These are phyloP conservation scores for Aethionema arabicum DNA, from an alignment of 345 rosid species.

Conservation along the genomic window DNA sequence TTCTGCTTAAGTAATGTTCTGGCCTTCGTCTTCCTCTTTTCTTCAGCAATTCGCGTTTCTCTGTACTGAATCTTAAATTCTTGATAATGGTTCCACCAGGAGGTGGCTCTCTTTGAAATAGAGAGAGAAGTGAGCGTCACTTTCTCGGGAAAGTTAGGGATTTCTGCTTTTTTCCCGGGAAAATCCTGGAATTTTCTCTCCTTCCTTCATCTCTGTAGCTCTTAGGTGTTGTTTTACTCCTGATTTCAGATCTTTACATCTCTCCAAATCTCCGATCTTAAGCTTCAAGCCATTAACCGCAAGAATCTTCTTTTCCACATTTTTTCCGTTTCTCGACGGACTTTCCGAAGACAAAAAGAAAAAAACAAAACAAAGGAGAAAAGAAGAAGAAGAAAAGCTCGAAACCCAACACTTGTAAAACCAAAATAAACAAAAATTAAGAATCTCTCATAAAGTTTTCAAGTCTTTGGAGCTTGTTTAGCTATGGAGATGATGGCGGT, in stretches of 20 bases:
- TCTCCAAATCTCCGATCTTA: slow-evolving; percentile 39
- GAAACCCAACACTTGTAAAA: slow-evolving; percentile 11
- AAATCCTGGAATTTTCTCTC: slow-evolving; percentile 6
- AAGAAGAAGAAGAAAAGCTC: slow-evolving; percentile 20
- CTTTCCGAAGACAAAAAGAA: slow-evolving; percentile 43
- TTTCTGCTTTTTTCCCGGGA: background rate
- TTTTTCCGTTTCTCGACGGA: slow-evolving; percentile 43
- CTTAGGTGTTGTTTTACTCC: background rate
- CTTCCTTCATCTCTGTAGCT: slow-evolving; percentile 20
- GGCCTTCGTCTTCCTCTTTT: slow-evolving; percentile 32
- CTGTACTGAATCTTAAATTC: slow-evolving; percentile 29
- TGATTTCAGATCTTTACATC: slow-evolving; percentile 37
- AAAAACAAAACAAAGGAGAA: slow-evolving; percentile 16
- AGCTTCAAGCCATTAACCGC: slow-evolving; percentile 36
- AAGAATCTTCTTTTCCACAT: slow-evolving; percentile 36
- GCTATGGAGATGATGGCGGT: slow-evolving; percentile 81
- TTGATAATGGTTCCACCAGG: slow-evolving; percentile 36
- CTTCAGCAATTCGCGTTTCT: slow-evolving; percentile 21
- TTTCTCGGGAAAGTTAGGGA: slow-evolving; percentile 9
- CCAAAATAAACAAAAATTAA: background rate
- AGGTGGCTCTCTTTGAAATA: slow-evolving; percentile 42
- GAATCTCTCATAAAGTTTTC: slow-evolving; percentile 7
- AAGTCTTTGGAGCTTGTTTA: slow-evolving; percentile 28
- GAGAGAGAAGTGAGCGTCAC: slow-evolving; percentile 41
- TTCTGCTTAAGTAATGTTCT: slow-evolving; percentile 36